These are phyloP conservation scores for Punctularia strigosozonata DNA, from an alignment of 768 basidiomycete genomes.

Conservation along the genomic window DNA sequence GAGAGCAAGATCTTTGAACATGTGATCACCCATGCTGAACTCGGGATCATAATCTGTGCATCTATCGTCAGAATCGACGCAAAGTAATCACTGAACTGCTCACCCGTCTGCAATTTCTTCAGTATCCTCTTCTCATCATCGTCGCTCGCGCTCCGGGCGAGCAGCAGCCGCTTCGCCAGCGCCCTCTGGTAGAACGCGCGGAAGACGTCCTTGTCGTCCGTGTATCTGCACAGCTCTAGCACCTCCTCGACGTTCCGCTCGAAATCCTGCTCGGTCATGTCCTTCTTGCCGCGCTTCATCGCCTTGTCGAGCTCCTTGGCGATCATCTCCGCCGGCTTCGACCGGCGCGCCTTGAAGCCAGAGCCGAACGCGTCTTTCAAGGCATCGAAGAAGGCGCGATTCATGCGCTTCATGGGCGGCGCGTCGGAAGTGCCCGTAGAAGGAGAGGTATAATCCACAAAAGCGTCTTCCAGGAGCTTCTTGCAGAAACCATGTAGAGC, in stretches of 20 bases:
- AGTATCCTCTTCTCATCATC: constrained; percentile 82
- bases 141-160: constrained; percentile 76
- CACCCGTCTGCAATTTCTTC: constrained; percentile 72
- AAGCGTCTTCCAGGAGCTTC: constrained; percentile 34
- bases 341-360: constrained; percentile 66
- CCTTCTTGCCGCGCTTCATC: constrained; percentile 80
- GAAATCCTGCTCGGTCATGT: constrained; percentile 50
- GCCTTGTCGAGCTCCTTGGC: constrained; percentile 83
- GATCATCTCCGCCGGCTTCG: constrained; percentile 87
- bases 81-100: constrained; percentile 20
- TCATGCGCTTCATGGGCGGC: constrained; percentile 21
- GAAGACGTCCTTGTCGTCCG: constrained; percentile 90
- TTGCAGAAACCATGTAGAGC: constrained; percentile 53
- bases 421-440: constrained; percentile 1
- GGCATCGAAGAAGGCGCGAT: constrained; percentile 54
- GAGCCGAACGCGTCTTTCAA: constrained; percentile 57
- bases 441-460: constrained; percentile 32
- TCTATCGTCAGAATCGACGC: constrained; percentile 1
- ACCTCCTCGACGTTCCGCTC: constrained; percentile 50
- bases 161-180: constrained; percentile 75
- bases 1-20: constrained; percentile 85
- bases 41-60: constrained; percentile 83
- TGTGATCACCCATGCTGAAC: constrained; percentile 86
- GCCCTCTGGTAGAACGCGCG: constrained; percentile 85
- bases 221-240: constrained; percentile 71